Evolutionary conservation across 805 yeast species (phyloP).

Genomic region (Nakazawaea wickerhamii): DNA sequence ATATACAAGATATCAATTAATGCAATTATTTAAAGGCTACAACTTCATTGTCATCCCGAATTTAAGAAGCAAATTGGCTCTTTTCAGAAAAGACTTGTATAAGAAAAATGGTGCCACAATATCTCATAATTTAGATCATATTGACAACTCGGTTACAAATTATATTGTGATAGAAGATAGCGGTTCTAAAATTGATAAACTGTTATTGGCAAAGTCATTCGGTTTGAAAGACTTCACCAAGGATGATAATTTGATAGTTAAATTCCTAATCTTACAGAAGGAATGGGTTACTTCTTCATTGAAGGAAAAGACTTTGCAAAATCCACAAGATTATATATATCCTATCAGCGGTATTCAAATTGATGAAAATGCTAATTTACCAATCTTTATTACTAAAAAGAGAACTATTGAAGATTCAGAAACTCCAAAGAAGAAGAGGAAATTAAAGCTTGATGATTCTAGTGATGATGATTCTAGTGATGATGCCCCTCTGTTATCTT

Average conservation of each 20-base stretch:
- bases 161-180: slow-evolving; percentile 4
- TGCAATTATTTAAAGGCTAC: slow-evolving; percentile 15
- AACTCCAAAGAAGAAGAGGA: slow-evolving; percentile 1
- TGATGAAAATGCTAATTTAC: background rate
- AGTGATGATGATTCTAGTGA: background rate
- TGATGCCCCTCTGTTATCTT: background rate
- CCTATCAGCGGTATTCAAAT: background rate
- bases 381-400: background rate
- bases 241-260: background rate
- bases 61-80: slow-evolving; percentile 15
- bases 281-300: slow-evolving; percentile 6
- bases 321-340: background rate
- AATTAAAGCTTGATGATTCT: background rate
- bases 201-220: background rate
- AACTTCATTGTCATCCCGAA: slow-evolving; percentile 19
- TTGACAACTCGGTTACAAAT: background rate
- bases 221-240: background rate
- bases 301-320: background rate
- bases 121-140: slow-evolving; percentile 4
- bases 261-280: slow-evolving; percentile 6
- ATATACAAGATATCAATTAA: background rate
- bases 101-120: slow-evolving; percentile 23
- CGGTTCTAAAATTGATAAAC: background rate
- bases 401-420: background rate
- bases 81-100: slow-evolving; percentile 20